Evolutionary conservation across 306 rosid genomes (phyloP).

Genomic region (Fragaria ananassa): DNA sequence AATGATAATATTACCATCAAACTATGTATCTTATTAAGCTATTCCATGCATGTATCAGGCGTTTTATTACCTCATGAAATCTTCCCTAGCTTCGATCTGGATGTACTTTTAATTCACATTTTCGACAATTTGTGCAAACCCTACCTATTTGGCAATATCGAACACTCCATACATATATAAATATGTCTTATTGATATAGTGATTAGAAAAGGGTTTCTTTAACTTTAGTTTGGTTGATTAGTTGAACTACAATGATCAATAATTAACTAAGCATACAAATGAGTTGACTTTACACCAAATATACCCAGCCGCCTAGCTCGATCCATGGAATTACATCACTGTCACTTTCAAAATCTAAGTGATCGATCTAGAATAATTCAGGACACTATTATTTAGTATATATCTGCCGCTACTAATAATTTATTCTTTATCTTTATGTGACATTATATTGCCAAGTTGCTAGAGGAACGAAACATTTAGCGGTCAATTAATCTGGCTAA

Average conservation of each 20-base stretch:
- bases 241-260: neutral
- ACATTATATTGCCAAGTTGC: neutral
- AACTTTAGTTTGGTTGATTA: neutral
- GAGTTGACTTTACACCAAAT: neutral
- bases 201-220: neutral
- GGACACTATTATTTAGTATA: neutral
- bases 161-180: neutral
- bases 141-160: neutral
- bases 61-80: neutral
- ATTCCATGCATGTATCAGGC: neutral
- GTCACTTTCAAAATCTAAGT: neutral
- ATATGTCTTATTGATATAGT: no score
- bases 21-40: neutral
- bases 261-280: neutral
- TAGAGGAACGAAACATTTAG: neutral
- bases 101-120: neutral
- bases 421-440: neutral
- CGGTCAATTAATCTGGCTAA: neutral
- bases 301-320: neutral
- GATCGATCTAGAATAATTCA: neutral
- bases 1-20: neutral
- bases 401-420: neutral
- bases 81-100: neutral
- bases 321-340: neutral
- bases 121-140: neutral